phyloP scores from a whole-genome alignment of 306 rosid genomes.

The Lathyrus oleraceus region DNA sequence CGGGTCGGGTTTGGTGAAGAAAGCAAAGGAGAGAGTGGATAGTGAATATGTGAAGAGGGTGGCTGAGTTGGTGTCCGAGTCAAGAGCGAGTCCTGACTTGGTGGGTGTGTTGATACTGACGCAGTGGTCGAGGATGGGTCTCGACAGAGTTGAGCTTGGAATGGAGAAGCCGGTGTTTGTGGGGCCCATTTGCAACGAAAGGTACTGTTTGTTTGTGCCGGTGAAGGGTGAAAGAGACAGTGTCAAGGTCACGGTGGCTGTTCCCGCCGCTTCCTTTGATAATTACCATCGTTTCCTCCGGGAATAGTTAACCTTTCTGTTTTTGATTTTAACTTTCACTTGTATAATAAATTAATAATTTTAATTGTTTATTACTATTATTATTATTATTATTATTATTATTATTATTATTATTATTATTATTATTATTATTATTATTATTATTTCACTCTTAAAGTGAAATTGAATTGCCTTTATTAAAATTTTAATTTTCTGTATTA shows the following conservation, averaged over 20 bases:
- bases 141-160: constrained; percentile 77
- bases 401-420: too few species aligned
- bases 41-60: constrained; percentile 67
- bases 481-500: too few species aligned
- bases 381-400: too few species aligned
- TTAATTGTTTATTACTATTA: too few species aligned
- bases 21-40: constrained; percentile 72
- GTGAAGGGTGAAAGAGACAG: constrained; percentile 53
- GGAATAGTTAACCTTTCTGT: constrained; percentile 7
- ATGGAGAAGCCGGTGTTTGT: constrained; percentile 57
- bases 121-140: constrained; percentile 91
- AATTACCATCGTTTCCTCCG: constrained; percentile 49
- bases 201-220: constrained; percentile 79
- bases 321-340: constrained; percentile 23
- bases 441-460: too few species aligned
- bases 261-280: constrained; percentile 68
- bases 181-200: constrained; percentile 71
- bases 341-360: not conserved
- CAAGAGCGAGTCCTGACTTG: constrained; percentile 65
- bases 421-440: too few species aligned
- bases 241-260: constrained; percentile 79
- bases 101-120: constrained; percentile 80
- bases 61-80: constrained; percentile 57
- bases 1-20: constrained; percentile 56
- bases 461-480: too few species aligned